Conservation (phyloP, 805 yeast genomes). For the Hanseniaspora valbyensis region DNA sequence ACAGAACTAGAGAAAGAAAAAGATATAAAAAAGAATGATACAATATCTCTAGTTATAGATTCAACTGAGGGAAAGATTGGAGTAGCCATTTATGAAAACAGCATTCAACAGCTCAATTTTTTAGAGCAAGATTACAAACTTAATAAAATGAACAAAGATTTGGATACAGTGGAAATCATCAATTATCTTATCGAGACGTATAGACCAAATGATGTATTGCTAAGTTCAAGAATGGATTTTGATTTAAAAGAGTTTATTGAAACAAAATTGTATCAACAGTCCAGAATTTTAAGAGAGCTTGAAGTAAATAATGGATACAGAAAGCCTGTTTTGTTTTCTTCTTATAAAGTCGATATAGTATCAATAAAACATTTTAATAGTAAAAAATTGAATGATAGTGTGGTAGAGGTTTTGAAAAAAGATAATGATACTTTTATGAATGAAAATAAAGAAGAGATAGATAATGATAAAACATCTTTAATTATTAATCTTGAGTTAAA, state of each 20-base stretch:
- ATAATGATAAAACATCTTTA: background rate
- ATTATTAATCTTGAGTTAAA: background rate
- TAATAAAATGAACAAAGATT: no score
- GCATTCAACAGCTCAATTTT: background rate
- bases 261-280: no score
- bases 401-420: no score
- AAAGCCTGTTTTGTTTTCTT: no score
- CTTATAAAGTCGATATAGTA: no score
- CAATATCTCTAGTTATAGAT: background rate
- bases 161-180: background rate
- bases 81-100: background rate
- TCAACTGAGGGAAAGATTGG: background rate
- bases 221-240: constrained; percentile 4
- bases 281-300: no score
- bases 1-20: no score
- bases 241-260: background rate
- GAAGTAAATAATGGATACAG: no score
- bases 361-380: no score
- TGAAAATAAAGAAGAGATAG: background rate
- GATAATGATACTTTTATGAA: no score
- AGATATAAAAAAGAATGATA: no score
- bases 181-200: background rate
- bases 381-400: no score
- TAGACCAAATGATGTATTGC: background rate
- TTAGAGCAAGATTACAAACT: constrained; percentile 9